Conservation (phyloP, 352 stramenopile genomes). For the Thraustotheca clavata region DNA sequence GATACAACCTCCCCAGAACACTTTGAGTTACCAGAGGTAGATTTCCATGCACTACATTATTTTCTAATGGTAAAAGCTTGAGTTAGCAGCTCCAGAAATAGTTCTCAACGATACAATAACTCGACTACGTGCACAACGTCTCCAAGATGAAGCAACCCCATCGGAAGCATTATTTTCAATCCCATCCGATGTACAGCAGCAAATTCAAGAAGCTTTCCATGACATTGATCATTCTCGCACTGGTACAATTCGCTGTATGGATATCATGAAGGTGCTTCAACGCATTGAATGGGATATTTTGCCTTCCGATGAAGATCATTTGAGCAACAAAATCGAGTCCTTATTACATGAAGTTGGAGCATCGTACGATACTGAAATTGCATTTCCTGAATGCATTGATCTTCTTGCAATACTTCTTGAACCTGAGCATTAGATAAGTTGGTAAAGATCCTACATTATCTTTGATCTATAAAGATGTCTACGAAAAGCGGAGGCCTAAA, state of each 20-base stretch:
- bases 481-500: constrained; percentile 70
- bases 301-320: constrained; percentile 30
- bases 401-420: constrained; percentile 74
- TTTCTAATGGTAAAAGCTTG: constrained; percentile 33
- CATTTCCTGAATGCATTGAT: constrained; percentile 80
- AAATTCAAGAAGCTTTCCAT: constrained; percentile 40
- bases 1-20: constrained; percentile 21
- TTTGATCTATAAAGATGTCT: constrained; percentile 23
- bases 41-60: not conserved
- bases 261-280: constrained; percentile 35
- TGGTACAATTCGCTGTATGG: constrained; percentile 46
- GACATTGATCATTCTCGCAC: constrained; percentile 22
- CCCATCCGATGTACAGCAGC: constrained; percentile 29
- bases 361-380: constrained; percentile 52
- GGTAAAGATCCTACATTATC: constrained; percentile 25
- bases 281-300: constrained; percentile 28
- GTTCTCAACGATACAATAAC: constrained; percentile 70
- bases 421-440: constrained; percentile 25
- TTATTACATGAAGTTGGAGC: constrained; percentile 70
- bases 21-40: constrained; percentile 62
- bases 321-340: constrained; percentile 36
- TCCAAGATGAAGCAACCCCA: constrained; percentile 1
- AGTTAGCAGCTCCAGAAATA: constrained; percentile 53
- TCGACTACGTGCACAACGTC: constrained; percentile 35
- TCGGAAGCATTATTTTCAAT: constrained; percentile 5